A percentile compares a stretch with the other conserved stretches of the same genome.
phyloP scores from a whole-genome alignment of 2,329 filamentous ascomycete species.

The Penicillium sp. region DNA sequence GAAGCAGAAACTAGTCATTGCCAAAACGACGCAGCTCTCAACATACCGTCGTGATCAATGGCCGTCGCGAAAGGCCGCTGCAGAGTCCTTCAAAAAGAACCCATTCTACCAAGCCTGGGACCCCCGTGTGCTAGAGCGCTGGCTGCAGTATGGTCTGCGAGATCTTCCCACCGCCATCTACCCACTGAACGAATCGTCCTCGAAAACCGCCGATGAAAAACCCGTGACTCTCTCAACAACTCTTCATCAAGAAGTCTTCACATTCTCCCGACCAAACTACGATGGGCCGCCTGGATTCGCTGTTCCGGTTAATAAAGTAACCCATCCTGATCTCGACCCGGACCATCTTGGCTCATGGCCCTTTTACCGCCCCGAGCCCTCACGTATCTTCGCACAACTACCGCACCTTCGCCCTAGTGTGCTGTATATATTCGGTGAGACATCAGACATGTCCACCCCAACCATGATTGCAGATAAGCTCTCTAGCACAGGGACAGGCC shows the following conservation, averaged over 20 bases:
- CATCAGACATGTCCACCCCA: constrained; percentile 47
- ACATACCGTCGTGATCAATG: constrained; percentile 77
- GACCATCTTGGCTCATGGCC: constrained; percentile 36
- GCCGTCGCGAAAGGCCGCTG: constrained; percentile 75
- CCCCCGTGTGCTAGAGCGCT: constrained; percentile 73
- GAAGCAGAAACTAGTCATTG: constrained; percentile 32
- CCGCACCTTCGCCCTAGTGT: constrained; percentile 52
- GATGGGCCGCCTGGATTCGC: constrained; percentile 62
- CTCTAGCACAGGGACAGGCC: constrained; percentile 42
- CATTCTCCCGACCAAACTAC: constrained; percentile 54
- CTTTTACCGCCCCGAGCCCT: constrained; percentile 52
- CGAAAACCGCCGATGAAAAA: constrained; percentile 32
- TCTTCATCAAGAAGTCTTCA: constrained; percentile 81
- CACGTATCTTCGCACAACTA: constrained; percentile 44
- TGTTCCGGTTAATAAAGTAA: constrained; percentile 45
- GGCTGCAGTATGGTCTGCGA: constrained; percentile 76
- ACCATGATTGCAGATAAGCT: constrained; percentile 48
- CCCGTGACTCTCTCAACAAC: constrained; percentile 75
- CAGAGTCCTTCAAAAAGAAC: constrained; percentile 67
- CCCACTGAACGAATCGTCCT: constrained; percentile 31
- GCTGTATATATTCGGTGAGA: constrained; percentile 51
- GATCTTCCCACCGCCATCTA: constrained; percentile 66
- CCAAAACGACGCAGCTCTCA: constrained; percentile 59
- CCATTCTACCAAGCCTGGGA: constrained; percentile 87
- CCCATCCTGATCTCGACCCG: constrained; percentile 52